Conservation (phyloP, 345 rosid genomes). For the Raphanus sativus region DNA sequence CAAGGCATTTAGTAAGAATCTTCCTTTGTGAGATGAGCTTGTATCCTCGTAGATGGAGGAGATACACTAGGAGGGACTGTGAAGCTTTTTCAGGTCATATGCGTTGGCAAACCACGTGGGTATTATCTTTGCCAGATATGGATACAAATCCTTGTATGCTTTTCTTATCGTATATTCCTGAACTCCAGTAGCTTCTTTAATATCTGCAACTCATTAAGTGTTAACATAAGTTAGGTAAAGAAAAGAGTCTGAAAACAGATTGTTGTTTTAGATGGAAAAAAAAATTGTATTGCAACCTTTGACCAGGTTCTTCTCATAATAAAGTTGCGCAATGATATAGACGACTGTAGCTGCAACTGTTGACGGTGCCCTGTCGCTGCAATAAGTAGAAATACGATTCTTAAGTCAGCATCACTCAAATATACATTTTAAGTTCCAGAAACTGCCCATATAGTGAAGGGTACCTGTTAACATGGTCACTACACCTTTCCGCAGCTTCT, state of each 20-base stretch:
- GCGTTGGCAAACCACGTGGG: background rate
- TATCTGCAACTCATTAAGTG: slow-evolving; percentile 11
- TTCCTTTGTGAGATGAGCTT: background rate
- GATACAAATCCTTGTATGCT: background rate
- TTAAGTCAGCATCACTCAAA: too few species aligned
- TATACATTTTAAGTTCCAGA: too few species aligned
- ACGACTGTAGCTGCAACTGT: slow-evolving; percentile 14
- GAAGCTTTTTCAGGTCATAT: background rate
- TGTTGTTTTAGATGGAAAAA: background rate
- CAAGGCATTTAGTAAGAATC: background rate
- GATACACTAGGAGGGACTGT: background rate
- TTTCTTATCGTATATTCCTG: background rate
- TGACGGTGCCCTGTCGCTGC: background rate
- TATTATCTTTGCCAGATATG: background rate
- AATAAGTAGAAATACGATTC: background rate
- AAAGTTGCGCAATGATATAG: slow-evolving; percentile 10
- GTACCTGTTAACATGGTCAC: background rate
- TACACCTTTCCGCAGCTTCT: slow-evolving; percentile 53
- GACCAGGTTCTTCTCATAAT: background rate
- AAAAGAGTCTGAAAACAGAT: background rate
- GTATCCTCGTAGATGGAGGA: background rate
- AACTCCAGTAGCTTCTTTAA: background rate
- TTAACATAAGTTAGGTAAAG: background rate
- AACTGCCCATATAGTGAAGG: too few species aligned
- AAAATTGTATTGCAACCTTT: slow-evolving; percentile 1